Evolutionary conservation across 139 green algal genomes (phyloP).

Genomic region (Chlorella sorokiniana): DNA sequence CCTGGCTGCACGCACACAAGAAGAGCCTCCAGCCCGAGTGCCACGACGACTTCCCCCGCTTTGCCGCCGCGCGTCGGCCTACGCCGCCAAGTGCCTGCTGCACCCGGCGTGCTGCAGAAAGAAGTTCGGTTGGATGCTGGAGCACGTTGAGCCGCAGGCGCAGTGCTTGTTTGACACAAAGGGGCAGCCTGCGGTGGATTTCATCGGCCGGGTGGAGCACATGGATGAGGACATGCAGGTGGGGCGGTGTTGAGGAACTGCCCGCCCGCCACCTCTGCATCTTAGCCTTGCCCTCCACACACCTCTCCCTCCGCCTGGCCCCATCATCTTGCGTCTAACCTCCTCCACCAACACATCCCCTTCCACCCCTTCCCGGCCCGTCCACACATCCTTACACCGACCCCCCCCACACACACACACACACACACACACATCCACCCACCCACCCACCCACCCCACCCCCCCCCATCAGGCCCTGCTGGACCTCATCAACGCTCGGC

Average conservation of each 20-base stretch:
- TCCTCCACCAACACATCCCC: too few species aligned
- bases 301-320: too few species aligned
- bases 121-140: conserved; percentile 24
- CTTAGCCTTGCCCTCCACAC: too few species aligned
- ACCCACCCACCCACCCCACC: too few species aligned
- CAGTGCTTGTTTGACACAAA: background rate
- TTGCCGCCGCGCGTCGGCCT: background rate
- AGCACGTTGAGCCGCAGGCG: conserved; percentile 24
- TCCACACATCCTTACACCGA: too few species aligned
- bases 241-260: too few species aligned
- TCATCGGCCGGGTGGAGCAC: conserved; percentile 16
- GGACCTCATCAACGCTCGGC: conserved; percentile 5
- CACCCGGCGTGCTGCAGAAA: conserved; percentile 3
- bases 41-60: background rate
- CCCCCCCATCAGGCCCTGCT: background rate
- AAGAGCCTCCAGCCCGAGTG: background rate
- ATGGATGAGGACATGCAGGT: conserved; percentile 15
- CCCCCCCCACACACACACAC: too few species aligned
- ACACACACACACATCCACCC: too few species aligned
- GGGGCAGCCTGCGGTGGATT: background rate
- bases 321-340: too few species aligned
- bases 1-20: conserved; percentile 26
- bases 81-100: conserved; percentile 22
- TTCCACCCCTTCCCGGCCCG: too few species aligned
- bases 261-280: too few species aligned